These are phyloP conservation scores for Balansia obtecta DNA, from an alignment of 2,329 filamentous ascomycete species.

Conservation along the genomic window DNA sequence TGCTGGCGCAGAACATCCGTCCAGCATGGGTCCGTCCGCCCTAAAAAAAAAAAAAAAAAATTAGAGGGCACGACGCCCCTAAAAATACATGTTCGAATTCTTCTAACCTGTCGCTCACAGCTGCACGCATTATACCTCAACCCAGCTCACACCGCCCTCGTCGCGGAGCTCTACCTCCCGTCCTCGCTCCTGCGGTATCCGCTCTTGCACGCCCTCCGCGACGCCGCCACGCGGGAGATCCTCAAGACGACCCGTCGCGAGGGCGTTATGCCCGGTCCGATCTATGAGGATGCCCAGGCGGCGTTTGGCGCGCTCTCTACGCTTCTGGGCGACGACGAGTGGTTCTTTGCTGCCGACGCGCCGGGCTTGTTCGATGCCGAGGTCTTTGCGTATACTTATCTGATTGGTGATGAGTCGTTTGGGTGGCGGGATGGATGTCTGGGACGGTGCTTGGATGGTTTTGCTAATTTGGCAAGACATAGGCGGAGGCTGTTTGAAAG, in stretches of 20 bases:
- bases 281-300: constrained; percentile 31
- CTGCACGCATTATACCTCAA: constrained; percentile 75
- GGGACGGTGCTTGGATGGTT: constrained; percentile 39
- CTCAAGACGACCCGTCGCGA: constrained; percentile 42
- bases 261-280: constrained; percentile 17
- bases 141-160: constrained; percentile 53
- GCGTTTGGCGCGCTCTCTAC: constrained; percentile 35
- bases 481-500: constrained; percentile 21
- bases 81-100: not conserved
- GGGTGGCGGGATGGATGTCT: constrained; percentile 54
- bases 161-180: constrained; percentile 60
- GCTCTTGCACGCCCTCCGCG: constrained; percentile 53
- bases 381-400: constrained; percentile 80
- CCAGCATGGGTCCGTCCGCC: constrained; percentile 70
- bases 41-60: not conserved
- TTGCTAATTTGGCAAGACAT: constrained; percentile 47
- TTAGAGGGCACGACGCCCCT: too few relatives aligned
- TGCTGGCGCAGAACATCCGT: constrained; percentile 67
- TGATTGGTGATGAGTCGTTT: constrained; percentile 55
- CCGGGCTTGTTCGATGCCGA: constrained; percentile 77
- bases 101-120: constrained; percentile 25
- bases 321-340: constrained; percentile 26
- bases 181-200: constrained; percentile 49
- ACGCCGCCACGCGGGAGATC: constrained; percentile 64
- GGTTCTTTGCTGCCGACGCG: constrained; percentile 35